Base-by-base conservation (phyloP, 495 filamentous ascomycete species). In the Trichoderma parareesei region DNA sequence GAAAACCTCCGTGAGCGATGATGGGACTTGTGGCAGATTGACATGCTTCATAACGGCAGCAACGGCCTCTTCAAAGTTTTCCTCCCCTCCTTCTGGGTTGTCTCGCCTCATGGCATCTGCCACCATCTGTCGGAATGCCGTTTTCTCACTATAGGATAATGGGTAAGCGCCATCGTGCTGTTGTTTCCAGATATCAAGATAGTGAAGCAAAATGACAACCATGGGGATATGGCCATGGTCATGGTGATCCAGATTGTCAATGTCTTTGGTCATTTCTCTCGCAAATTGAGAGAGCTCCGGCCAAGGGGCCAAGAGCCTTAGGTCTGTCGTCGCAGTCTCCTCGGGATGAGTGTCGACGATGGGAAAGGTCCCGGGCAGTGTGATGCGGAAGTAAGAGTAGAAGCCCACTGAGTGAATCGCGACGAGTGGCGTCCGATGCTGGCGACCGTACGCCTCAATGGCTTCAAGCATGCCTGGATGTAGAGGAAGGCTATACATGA, bases 281-380 rank as follows among this genome's bases (percentile, higher is more conserved):
- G 85, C 87, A 65, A 90, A 86, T 9, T 79, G 79, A 4, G 80
- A 72, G 38, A 99, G 84, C 72, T 95, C 93, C 16, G 88, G 83
- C 94, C 95, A 99, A 42, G 94, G 92, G 37, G 82, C 87, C 1
- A 96, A 76, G 38, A 98, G 80, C 46, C 95, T 88, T 63, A 99
- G 82, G 66, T 99, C 95, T 62, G 88, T 88, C 5, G 88, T 92
- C 49, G 89, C 84, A 49, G 90, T 88, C 37, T 90, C 87, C 65
- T 97, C 93, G 1, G 95, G 94, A 69, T 99, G 94, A 37, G 93
- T 97, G 72, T 99, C 93, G 69, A 98, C 90, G 69, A 98, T 91
- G n/a, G 92, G 91, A 68, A 95, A 97, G 9, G 83, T 84, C 20
- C 83, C 78, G 4, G 90, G 88, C 18, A 96, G 82, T 69, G 84